Base-by-base conservation (phyloP, 345 rosid species). In the Eucalyptus tenuipes region DNA sequence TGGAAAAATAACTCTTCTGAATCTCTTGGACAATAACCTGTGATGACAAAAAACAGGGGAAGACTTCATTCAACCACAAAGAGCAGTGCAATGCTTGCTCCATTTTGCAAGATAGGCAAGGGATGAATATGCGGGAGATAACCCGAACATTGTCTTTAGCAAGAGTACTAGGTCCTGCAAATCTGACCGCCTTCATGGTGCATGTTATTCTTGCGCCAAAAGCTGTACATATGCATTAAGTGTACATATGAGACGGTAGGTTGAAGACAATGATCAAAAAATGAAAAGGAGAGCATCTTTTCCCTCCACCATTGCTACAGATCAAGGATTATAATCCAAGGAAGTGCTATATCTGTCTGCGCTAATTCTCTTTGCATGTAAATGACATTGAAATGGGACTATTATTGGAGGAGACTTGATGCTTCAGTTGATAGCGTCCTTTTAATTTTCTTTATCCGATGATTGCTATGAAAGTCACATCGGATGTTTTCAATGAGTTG, bases 1-100 rank as follows among this genome's bases (percentile, higher is more conserved):
- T n/a, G 94, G 95, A 68, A 95, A 95, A 89, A 93, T 95, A 59
- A 94, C 95, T 20, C 90, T 93, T 55, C 92, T 93, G 11, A 92
- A 91, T 91, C 93, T 94, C 81, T 71, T 95, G 89, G 92, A 86
- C 87, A 90, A 92, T 55, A 90, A 85, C 16, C 89, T 80, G 82
- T 86, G 91, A 90, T 87, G 42, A 57, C 29, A 7, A 75, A 40
- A 75, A 40, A 75, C 84, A 3, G 29, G 82, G 84, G 29, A 75
- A 11, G 29, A 20, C 20, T 75, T 75, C 84, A 40, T 64, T n/a
- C 0, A 11, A n/a, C 75, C 20, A n/a, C 16, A 31, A n/a, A 64
- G 37, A 64, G 40, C 20, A 13, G 18, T 3, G 18, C 75, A n/a
- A 31, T 64, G 17, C 75, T 64, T 7, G 10, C 40, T 64, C 20